Percentiles rank a stretch among this genome's conserved stretches.
These are phyloP conservation scores for Euphrasia confusa DNA, from an alignment of 257 asterid genomes.

Conservation along the genomic window DNA sequence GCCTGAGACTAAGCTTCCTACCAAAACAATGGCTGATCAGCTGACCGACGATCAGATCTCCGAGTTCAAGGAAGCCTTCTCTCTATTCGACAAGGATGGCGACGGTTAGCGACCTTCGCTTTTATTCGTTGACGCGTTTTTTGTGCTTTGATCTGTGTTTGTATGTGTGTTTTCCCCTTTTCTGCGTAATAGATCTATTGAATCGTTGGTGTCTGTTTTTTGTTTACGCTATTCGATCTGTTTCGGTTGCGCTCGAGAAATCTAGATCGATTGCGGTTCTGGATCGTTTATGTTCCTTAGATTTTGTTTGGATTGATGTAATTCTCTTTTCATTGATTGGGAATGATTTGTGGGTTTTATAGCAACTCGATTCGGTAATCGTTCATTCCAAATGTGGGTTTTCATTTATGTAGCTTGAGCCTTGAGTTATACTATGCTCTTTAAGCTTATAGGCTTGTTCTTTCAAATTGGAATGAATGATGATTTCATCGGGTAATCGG, in stretches of 20 bases:
- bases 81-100: conserved; percentile 48
- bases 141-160: conserved; percentile 17
- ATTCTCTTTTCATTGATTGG: not conserved
- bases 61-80: conserved; percentile 47
- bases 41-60: conserved; percentile 43
- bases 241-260: conserved; percentile 16
- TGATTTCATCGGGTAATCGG: not conserved
- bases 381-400: not conserved
- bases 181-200: conserved; percentile 15
- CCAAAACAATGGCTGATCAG: conserved; percentile 38
- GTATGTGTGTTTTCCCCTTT: conserved; percentile 15
- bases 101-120: conserved; percentile 30
- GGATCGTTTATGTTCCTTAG: conserved; percentile 2
- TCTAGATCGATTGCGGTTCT: conserved; percentile 21
- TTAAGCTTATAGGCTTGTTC: not conserved
- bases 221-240: conserved; percentile 22
- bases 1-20: conserved; percentile 20
- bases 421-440: no score
- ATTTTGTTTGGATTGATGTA: not conserved
- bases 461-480: not conserved
- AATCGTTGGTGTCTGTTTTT: conserved; percentile 5
- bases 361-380: conserved; percentile 8
- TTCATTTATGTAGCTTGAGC: conserved; percentile 6
- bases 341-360: not conserved
- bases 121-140: no score